Evolutionary conservation across 2,329 filamentous ascomycete genomes (phyloP).

Genomic region (Colletotrichum sojae): DNA sequence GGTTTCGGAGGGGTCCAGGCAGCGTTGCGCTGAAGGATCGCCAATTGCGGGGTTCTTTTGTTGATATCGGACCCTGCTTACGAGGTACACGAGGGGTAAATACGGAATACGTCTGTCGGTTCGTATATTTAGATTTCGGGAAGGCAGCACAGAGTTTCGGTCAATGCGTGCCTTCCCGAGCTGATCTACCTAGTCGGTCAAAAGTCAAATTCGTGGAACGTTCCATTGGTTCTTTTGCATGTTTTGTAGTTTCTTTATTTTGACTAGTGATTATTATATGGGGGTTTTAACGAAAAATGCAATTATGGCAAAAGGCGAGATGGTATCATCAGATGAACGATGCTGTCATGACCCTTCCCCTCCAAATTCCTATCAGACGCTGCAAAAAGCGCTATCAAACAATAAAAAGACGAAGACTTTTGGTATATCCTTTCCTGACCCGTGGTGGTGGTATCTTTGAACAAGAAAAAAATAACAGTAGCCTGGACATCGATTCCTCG

Average conservation of each 20-base stretch:
- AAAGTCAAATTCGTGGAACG: not conserved
- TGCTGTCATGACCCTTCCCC: slow-evolving; percentile 12
- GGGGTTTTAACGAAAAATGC: no score
- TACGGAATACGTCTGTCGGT: not conserved
- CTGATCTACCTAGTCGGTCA: not conserved
- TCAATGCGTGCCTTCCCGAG: slow-evolving; percentile 18
- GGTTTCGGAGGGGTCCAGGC: not conserved
- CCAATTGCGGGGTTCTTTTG: slow-evolving; percentile 5
- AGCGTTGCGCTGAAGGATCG: not conserved
- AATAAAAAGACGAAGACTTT: slow-evolving; percentile 2
- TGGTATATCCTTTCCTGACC: slow-evolving; percentile 11
- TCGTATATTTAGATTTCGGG: not conserved
- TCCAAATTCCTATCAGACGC: slow-evolving; percentile 7
- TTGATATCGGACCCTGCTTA: no score
- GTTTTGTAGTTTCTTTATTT: not conserved
- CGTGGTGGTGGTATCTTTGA: slow-evolving; percentile 16
- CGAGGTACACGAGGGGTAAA: not conserved
- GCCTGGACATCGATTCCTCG: slow-evolving; percentile 6
- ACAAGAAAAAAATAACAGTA: not conserved
- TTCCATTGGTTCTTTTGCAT: not conserved
- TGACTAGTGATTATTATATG: slow-evolving; percentile 13
- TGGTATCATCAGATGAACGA: slow-evolving; percentile 25
- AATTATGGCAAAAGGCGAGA: slow-evolving; percentile 16
- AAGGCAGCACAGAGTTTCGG: not conserved
- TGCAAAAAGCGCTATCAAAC: not conserved